Evolutionary conservation across 352 stramenopile species (phyloP).

Genomic region (Phytophthora crassamura): DNA sequence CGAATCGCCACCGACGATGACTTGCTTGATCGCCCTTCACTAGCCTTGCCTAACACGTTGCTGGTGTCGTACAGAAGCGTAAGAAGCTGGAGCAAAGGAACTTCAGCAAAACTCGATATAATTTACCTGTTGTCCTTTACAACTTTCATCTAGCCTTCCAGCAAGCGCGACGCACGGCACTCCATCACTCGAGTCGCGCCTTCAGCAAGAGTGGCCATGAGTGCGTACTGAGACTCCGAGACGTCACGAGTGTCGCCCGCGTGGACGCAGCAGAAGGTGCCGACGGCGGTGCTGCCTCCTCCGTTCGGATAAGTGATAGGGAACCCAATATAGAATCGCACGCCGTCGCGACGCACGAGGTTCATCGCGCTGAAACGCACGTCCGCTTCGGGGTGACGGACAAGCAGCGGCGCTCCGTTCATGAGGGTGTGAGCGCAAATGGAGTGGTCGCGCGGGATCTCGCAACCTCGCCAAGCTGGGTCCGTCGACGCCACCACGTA

Average conservation of each 20-base stretch:
- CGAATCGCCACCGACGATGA: slow-evolving; percentile 24
- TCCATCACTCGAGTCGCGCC: slow-evolving; percentile 57
- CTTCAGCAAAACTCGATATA: slow-evolving; percentile 9
- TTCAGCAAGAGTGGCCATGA: slow-evolving; percentile 49
- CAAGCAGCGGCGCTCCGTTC: slow-evolving; percentile 53
- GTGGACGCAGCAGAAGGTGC: slow-evolving; percentile 65
- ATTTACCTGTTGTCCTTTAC: slow-evolving; percentile 24
- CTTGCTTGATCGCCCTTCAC: background rate
- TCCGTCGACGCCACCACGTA: slow-evolving; percentile 59
- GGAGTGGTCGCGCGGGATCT: slow-evolving; percentile 52
- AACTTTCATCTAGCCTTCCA: slow-evolving; percentile 23
- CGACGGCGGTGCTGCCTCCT: slow-evolving; percentile 45
- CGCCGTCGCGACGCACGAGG: slow-evolving; percentile 37
- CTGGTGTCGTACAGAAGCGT: background rate
- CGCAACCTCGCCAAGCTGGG: slow-evolving; percentile 31
- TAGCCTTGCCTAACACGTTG: background rate
- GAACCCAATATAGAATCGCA: slow-evolving; percentile 75
- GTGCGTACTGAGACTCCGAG: slow-evolving; percentile 62
- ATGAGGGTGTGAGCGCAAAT: slow-evolving; percentile 72
- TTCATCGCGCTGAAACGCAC: slow-evolving; percentile 60
- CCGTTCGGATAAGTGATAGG: slow-evolving; percentile 39
- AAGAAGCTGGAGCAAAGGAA: slow-evolving; percentile 10
- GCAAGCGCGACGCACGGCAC: slow-evolving; percentile 27
- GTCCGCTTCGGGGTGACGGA: slow-evolving; percentile 63
- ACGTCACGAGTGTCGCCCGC: slow-evolving; percentile 45